These are phyloP conservation scores for Albugo laibachii DNA, from an alignment of 352 stramenopile species.

Conservation along the genomic window DNA sequence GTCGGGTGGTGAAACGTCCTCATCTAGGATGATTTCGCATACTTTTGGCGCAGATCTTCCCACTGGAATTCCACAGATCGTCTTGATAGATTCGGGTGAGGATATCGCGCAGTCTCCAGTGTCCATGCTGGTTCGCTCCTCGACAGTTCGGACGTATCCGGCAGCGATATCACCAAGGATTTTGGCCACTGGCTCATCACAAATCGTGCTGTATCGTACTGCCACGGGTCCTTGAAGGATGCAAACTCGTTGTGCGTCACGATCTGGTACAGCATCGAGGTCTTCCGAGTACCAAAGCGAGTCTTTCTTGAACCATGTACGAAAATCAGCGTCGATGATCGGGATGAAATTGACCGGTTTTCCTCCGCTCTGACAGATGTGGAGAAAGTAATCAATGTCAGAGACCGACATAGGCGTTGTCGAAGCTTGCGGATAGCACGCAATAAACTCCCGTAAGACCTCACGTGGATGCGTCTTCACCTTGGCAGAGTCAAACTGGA, in stretches of 20 bases:
- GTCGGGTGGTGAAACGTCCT: no score
- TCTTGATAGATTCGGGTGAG: neutral
- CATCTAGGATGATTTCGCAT: no score
- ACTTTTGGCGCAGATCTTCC: constrained; percentile 5
- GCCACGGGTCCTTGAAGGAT: constrained; percentile 69
- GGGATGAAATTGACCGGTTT: constrained; percentile 81
- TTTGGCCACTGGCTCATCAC: constrained; percentile 54
- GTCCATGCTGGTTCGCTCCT: constrained; percentile 34
- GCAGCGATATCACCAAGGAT: constrained; percentile 47
- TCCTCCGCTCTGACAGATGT: constrained; percentile 55
- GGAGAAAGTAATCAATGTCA: constrained; percentile 68
- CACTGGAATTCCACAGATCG: constrained; percentile 18
- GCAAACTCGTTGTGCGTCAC: constrained; percentile 60
- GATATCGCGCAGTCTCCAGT: constrained; percentile 3
- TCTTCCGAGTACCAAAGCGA: constrained; percentile 83
- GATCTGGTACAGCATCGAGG: constrained; percentile 52
- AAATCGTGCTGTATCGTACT: constrained; percentile 52
- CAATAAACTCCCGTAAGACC: constrained; percentile 22
- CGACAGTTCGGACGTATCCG: constrained; percentile 18
- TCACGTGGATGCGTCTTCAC: constrained; percentile 16
- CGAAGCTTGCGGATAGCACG: constrained; percentile 24
- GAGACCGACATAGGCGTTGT: constrained; percentile 43
- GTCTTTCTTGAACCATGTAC: constrained; percentile 81
- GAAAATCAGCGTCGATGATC: constrained; percentile 60
- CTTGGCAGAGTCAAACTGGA: constrained; percentile 13